A percentile compares a stretch with the other conserved stretches of the same genome.
phyloP scores from a whole-genome alignment of 139 green algal species.

The Chlamydomonas sphaeroides region DNA sequence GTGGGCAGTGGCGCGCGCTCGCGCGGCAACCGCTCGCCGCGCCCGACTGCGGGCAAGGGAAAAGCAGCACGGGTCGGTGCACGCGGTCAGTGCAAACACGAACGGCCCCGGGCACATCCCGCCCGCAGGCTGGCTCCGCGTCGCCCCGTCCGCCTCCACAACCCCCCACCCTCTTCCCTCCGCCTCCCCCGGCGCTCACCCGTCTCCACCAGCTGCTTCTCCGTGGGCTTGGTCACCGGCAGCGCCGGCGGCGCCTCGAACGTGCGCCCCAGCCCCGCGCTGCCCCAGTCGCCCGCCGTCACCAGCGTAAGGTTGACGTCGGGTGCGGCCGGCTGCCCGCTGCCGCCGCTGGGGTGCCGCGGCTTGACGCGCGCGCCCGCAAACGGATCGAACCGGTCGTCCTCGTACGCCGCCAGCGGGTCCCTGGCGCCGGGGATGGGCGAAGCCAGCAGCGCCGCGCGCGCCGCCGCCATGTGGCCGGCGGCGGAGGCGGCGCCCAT shows the following conservation, averaged over 20 bases:
- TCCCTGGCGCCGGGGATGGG: not conserved
- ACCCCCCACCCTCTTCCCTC: too few species aligned
- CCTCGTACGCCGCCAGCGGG: constrained; percentile 18
- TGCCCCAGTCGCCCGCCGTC: constrained; percentile 34
- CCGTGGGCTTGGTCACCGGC: constrained; percentile 28
- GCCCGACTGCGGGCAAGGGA: constrained; percentile 32
- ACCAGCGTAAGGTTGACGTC: constrained; percentile 31
- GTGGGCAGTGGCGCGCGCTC: constrained; percentile 47
- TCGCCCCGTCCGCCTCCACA: too few species aligned
- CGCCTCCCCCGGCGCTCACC: not conserved
- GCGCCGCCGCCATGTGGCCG: not conserved
- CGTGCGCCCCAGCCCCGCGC: not conserved
- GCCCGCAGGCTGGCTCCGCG: too few species aligned
- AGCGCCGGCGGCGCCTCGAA: constrained; percentile 30
- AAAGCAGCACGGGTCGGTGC: not conserved
- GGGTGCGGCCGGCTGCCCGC: constrained; percentile 3
- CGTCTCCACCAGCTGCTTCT: constrained; percentile 14
- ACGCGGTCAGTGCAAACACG: too few species aligned
- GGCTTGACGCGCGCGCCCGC: not conserved
- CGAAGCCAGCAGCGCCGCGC: not conserved
- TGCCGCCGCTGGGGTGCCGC: not conserved
- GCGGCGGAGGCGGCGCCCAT: too few species aligned
- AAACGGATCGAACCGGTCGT: not conserved
- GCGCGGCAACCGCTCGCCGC: constrained; percentile 36
- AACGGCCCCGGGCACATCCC: too few species aligned